Conservation (phyloP, 2,329 filamentous ascomycete species). For the Pseudogymnoascus sp. region DNA sequence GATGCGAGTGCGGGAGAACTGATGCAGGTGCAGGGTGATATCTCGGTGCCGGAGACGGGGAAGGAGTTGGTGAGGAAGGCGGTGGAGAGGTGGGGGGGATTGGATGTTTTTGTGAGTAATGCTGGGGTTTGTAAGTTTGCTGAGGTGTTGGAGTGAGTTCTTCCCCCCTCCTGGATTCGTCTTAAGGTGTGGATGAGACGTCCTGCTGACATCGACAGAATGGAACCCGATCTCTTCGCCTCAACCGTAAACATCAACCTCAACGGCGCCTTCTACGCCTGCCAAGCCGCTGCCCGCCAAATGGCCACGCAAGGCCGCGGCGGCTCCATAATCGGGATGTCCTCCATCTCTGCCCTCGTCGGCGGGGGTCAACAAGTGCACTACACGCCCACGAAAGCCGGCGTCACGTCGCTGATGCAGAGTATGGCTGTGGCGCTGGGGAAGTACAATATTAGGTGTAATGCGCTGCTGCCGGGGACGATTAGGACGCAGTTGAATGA, state of each 20-base stretch:
- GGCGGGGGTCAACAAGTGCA: slow-evolving; percentile 74
- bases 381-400: slow-evolving; percentile 85
- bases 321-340: slow-evolving; percentile 72
- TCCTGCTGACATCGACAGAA: slow-evolving; percentile 33
- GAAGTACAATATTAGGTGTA: slow-evolving; percentile 68
- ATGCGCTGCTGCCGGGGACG: slow-evolving; percentile 75
- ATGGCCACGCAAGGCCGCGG: slow-evolving; percentile 63
- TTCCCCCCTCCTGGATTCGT: neutral
- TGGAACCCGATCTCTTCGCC: slow-evolving; percentile 62
- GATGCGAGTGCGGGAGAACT: slow-evolving; percentile 43
- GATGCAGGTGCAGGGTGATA: slow-evolving; percentile 67
- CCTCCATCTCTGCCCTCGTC: slow-evolving; percentile 65
- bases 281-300: slow-evolving; percentile 76
- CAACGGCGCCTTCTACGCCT: slow-evolving; percentile 78
- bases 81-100: slow-evolving; percentile 51
- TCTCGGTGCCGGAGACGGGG: slow-evolving; percentile 66
- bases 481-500: slow-evolving; percentile 81
- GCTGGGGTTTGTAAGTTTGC: slow-evolving; percentile 84
- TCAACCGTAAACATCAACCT: slow-evolving; percentile 73
- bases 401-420: slow-evolving; percentile 74
- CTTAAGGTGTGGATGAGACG: too few relatives aligned
- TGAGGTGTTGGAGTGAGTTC: slow-evolving; percentile 64
- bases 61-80: slow-evolving; percentile 57
- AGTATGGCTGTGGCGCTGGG: slow-evolving; percentile 73
- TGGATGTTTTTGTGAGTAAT: slow-evolving; percentile 80